phyloP scores from a whole-genome alignment of 225 moss, liverwort and hornwort species.

The Marchantia paleacea region DNA sequence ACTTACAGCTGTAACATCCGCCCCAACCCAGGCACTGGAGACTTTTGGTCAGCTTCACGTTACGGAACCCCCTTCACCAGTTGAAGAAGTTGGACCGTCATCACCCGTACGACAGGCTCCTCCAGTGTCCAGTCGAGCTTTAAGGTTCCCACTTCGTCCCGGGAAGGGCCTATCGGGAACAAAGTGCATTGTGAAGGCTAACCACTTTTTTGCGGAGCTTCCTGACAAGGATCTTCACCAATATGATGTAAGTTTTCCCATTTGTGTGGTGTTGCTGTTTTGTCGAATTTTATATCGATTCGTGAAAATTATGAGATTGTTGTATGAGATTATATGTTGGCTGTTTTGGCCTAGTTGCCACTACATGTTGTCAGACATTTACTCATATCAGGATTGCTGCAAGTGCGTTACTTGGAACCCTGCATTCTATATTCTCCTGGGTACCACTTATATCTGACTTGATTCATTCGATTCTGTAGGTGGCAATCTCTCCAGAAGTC shows the following conservation, averaged over 20 bases:
- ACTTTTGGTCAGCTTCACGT: constrained; percentile 40
- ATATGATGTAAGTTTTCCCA: constrained; percentile 62
- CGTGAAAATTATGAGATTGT: too few species aligned
- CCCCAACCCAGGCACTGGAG: background rate
- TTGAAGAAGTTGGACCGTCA: constrained; percentile 43
- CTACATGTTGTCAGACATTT: too few species aligned
- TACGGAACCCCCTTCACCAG: constrained; percentile 13
- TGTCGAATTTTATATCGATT: too few species aligned
- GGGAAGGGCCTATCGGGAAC: constrained; percentile 66
- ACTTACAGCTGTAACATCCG: background rate
- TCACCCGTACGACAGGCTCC: constrained; percentile 43
- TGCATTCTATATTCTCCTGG: too few species aligned
- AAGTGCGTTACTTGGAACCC: too few species aligned
- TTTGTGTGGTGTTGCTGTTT: background rate
- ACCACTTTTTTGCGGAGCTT: constrained; percentile 90
- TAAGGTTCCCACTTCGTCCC: constrained; percentile 85
- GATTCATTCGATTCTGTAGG: constrained; percentile 41
- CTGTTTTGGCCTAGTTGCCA: too few species aligned
- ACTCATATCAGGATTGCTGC: too few species aligned
- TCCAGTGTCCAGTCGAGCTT: constrained; percentile 72
- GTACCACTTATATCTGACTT: too few species aligned
- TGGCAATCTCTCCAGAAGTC: constrained; percentile 91
- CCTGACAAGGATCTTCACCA: constrained; percentile 96
- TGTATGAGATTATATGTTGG: too few species aligned
- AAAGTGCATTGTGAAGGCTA: constrained; percentile 84